Base-by-base conservation (phyloP, 2,329 filamentous ascomycete genomes). In the Triangularia verruculosa region DNA sequence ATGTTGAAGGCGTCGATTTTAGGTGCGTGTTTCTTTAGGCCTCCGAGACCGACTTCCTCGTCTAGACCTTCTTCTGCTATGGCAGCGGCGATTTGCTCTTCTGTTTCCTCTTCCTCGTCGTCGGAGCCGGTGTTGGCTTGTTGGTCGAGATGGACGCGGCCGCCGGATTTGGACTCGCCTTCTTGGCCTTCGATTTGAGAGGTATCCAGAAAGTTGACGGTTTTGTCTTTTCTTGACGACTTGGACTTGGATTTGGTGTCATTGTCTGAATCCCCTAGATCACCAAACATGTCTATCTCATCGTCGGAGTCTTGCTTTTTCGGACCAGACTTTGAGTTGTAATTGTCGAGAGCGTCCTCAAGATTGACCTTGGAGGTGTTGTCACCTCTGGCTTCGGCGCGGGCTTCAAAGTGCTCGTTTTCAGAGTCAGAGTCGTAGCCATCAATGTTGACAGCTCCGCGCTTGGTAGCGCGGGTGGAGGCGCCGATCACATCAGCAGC, bases 1-100 rank as follows among this genome's bases (percentile, higher is more conserved):
- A 99, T 91, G 73, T 99, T 98, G 83, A 99, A 99, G 2, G 94
- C 94, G 75, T 98, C 95, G 5, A 99, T 84, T 74, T 95, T 92
- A 1, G 95, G 95, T 1, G 95, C 95, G 75, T 97, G 92, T 71
- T 88, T 91, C 79, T 97, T 98, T 70, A 96, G 89, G 1, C 91
- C 90, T 13, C 95, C 95, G 1, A 92, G 89, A 1, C 95, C 95
- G 5, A 99, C 82, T 75, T 99, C 95, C 61, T 93, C 89, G 69
- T 97, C 95, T 15, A 97, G 74, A 17, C 87, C 91, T 65, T 90
- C 87, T 68, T 91, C 92, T 32, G 91, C 77, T 56, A 87, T 87
- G 27, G 91, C 93, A 67, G 91, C 85, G 57, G 92, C 88, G n/a
- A 86, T 85, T 22, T 89, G 88, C n/a, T 85, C 85, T 28, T 89